A percentile compares a stretch with the other conserved stretches of the same genome.
phyloP scores from a whole-genome alignment of 2,329 filamentous ascomycete species.

The Xylaria sp. region DNA sequence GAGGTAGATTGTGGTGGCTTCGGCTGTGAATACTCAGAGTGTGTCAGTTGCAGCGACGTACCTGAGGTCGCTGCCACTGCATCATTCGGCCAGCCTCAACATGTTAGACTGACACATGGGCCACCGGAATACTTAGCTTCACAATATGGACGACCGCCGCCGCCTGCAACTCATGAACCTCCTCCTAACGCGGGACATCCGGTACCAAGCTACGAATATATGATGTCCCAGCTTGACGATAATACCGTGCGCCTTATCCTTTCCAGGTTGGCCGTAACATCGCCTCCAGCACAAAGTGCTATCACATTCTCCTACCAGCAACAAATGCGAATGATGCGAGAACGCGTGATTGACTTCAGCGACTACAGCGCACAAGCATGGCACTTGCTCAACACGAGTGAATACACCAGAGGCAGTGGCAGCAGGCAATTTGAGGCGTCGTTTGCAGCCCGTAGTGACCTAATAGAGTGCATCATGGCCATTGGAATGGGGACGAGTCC shows the following conservation, averaged over 20 bases:
- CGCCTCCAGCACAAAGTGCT: conserved; percentile 5
- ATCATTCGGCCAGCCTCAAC: too few relatives aligned
- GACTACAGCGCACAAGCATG: conserved; percentile 7
- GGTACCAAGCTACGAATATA: neutral
- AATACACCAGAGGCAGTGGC: conserved; percentile 1
- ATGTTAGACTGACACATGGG: too few relatives aligned
- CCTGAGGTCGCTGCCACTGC: neutral
- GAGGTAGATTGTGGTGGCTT: conserved; percentile 4
- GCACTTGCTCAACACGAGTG: conserved; percentile 25
- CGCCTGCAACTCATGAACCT: neutral
- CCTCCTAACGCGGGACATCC: neutral
- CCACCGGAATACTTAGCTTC: neutral
- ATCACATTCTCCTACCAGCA: conserved; percentile 6
- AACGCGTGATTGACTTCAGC: conserved; percentile 19
- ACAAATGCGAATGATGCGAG: neutral
- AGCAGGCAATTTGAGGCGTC: conserved; percentile 11
- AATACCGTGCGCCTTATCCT: conserved; percentile 10
- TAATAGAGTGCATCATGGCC: neutral
- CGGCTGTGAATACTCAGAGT: neutral
- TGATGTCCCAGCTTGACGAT: conserved; percentile 16
- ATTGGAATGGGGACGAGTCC: neutral
- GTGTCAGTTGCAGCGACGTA: neutral
- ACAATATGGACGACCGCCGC: neutral
- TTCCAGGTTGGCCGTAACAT: neutral
- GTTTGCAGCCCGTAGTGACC: neutral